Conservation (phyloP, 2,329 filamentous ascomycete species). For the Fusarium solani-melongenae region DNA sequence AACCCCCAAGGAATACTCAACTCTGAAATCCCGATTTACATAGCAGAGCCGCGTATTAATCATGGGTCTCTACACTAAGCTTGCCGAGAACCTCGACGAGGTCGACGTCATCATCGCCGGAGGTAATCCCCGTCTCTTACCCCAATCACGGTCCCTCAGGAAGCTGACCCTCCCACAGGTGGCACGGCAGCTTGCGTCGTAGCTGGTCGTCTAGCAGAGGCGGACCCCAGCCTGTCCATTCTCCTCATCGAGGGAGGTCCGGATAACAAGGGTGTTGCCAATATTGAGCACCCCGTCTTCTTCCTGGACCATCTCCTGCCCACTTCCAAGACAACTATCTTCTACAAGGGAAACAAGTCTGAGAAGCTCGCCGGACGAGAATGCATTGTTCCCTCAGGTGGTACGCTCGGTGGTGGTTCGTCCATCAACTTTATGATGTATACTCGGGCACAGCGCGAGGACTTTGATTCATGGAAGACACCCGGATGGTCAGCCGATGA, state of each 20-base stretch:
- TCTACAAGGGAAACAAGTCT: slow-evolving; percentile 37
- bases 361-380: slow-evolving; percentile 32
- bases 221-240: slow-evolving; percentile 37
- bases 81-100: background rate
- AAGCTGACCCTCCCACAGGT: slow-evolving; percentile 24
- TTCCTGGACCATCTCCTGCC: slow-evolving; percentile 33
- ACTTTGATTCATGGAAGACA: slow-evolving; percentile 47
- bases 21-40: background rate
- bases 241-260: slow-evolving; percentile 43
- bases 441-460: slow-evolving; percentile 42
- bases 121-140: background rate
- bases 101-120: slow-evolving; percentile 1
- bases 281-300: slow-evolving; percentile 36
- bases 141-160: background rate
- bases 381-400: slow-evolving; percentile 36
- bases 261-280: slow-evolving; percentile 38
- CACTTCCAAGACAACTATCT: slow-evolving; percentile 29
- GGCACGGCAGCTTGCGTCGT: slow-evolving; percentile 44
- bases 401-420: slow-evolving; percentile 44
- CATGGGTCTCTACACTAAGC: slow-evolving; percentile 1
- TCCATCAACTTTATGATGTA: slow-evolving; percentile 46
- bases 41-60: background rate
- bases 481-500: slow-evolving; percentile 47
- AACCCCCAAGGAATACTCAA: background rate
- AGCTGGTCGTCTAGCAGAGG: slow-evolving; percentile 40